Percentiles rank a stretch among this genome's conserved stretches.
These are phyloP conservation scores for Cronartium ribicola DNA, from an alignment of 1,284 basidiomycete species.

Conservation along the genomic window DNA sequence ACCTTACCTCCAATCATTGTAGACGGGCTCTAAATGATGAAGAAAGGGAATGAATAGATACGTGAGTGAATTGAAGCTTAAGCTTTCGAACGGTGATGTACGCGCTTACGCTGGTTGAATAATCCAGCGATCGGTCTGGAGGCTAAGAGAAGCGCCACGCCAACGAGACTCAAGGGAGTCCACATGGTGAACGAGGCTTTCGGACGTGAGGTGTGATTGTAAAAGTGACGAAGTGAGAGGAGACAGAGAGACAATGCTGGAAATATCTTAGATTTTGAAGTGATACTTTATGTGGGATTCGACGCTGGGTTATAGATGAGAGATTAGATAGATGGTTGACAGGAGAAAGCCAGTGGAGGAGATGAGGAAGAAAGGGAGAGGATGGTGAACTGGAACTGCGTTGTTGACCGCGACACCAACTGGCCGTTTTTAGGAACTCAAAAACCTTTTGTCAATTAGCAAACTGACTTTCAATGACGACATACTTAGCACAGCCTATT, in stretches of 20 bases:
- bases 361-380: neutral
- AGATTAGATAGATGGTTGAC: too few species aligned
- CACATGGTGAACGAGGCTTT: neutral
- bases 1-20: constrained; percentile 40
- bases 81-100: neutral
- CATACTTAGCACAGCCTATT: neutral
- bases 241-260: too few species aligned
- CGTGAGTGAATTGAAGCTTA: neutral
- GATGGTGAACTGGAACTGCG: neutral
- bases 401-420: neutral
- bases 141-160: constrained; percentile 10
- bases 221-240: too few species aligned
- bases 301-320: too few species aligned
- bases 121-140: constrained; percentile 9
- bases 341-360: neutral
- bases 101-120: constrained; percentile 31
- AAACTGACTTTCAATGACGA: neutral
- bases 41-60: constrained; percentile 1
- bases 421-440: neutral
- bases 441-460: too few species aligned
- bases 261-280: too few species aligned
- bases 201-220: too few species aligned
- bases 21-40: constrained; percentile 21
- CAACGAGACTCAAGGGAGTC: constrained; percentile 2
- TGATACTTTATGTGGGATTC: too few species aligned